Evolutionary conservation across 306 rosid genomes (phyloP), one percentile per base, ranked within the genome.

Genomic region (Albizia julibrissin): DNA sequence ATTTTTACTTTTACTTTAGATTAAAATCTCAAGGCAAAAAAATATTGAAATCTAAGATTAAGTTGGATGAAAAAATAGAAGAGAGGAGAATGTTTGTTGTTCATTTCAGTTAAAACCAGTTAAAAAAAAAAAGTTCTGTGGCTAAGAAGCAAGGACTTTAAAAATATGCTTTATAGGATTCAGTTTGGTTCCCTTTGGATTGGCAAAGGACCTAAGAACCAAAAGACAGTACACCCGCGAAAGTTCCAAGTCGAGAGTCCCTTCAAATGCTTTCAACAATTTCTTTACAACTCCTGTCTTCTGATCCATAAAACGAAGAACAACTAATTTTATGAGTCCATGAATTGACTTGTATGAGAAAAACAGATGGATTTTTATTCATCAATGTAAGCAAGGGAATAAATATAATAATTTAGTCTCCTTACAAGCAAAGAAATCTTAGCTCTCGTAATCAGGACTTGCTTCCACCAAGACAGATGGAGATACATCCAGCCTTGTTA

Each of bases 371-470:
- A 83, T 80, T 65, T 76, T 50, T 75, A 81, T 31, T 69, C 39
- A 61, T 75, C 54, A 83, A 49, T 67, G 33, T 34, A 22, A 79
- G 15, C 72, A 68, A 74, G 76, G 19, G 34, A 44, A 70, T 43
- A 61, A 10, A 58, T 58, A 15, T 39, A 81, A 69, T 79, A 8
- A 22, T 73, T 52, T 54, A 69, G 46, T 81, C 86, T 73, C 46
- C 79, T 74, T 84, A 72, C 83, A 79, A 29, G 64, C 29, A 59
- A 21, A 64, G 34, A 75, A 73, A 79, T 47, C 71, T 85, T 88
- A 96, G 92, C 99, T 96, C 85, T 84, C 98, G 69, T 96, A 93
- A 72, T 91, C 97, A 22, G 87, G 62, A 76, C 44, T 73, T 10
- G 92, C 76, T 44, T 91, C 97, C 76, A 86, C 91, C 79, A 89